A percentile compares a stretch with the other conserved stretches of the same genome.
Conservation (phyloP, 1,139 yeast genomes). For the Geotrichum fermentans region DNA sequence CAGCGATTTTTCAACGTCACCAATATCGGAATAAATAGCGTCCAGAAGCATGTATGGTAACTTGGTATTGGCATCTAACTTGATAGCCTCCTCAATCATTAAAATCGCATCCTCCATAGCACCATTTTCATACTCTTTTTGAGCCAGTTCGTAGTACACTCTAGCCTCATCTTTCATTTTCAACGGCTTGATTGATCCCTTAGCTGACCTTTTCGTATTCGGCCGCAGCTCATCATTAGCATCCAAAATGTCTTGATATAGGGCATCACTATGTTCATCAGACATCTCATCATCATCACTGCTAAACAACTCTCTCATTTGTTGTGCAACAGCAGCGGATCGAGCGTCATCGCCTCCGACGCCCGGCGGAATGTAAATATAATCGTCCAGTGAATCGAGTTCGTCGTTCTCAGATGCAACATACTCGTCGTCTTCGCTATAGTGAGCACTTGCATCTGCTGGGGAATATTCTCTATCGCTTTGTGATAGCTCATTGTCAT, state of each 20-base stretch:
- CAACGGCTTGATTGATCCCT: slow-evolving; percentile 15
- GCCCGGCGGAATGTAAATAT: slow-evolving; percentile 7
- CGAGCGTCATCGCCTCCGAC: slow-evolving; percentile 3
- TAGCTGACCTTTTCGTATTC: not conserved
- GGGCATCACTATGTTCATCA: slow-evolving; percentile 29
- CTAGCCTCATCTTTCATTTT: slow-evolving; percentile 15
- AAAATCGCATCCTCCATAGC: slow-evolving; percentile 64
- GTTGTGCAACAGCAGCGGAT: slow-evolving; percentile 2
- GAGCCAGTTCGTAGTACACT: slow-evolving; percentile 45
- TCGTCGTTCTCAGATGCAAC: too few relatives aligned
- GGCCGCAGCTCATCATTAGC: slow-evolving; percentile 12
- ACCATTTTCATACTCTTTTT: slow-evolving; percentile 67
- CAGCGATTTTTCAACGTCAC: slow-evolving; percentile 66
- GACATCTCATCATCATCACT: slow-evolving; percentile 21
- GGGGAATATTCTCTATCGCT: too few relatives aligned
- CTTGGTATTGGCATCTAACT: slow-evolving; percentile 69
- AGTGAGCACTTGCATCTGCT: too few relatives aligned
- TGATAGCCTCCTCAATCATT: slow-evolving; percentile 66
- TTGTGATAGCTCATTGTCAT: too few relatives aligned
- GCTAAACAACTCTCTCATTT: slow-evolving; percentile 10
- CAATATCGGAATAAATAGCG: slow-evolving; percentile 69
- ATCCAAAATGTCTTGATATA: slow-evolving; percentile 25
- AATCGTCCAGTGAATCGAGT: too few relatives aligned
- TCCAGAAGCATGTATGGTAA: slow-evolving; percentile 84
- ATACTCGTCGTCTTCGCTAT: too few relatives aligned